Base-by-base conservation (phyloP, 768 basidiomycete species). In the Collybiopsis luxurians region DNA sequence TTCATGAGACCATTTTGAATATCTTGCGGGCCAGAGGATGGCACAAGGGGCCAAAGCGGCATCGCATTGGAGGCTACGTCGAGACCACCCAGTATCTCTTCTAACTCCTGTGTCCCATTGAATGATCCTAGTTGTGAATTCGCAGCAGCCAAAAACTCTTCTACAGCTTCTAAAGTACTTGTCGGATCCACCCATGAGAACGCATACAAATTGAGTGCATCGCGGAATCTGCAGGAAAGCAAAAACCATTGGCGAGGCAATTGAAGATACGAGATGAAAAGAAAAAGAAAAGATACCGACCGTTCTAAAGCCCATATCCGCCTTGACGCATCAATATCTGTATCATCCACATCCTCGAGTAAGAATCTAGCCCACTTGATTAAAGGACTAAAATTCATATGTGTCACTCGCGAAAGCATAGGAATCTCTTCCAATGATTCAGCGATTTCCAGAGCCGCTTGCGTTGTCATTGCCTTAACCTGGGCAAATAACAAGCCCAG, bases 301-400 rank as follows among this genome's bases (percentile, higher is more conserved):
- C 51, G 51, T 30, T 42, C 51, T 40, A 53, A 40, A 40, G 51
- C 40, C 51, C 40, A 42, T n/a, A 40, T 24, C 7, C 51, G 51
- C 40, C 27, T 24, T 3, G 27, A 11, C 23, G 15, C 15, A n/a
- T 15, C 40, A 13, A 53, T 26, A 17, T 54, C 53, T 9, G 3
- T 12, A 24, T 12, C 36, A 36, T 23, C 50, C 24, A 26, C 40
- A 21, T 43, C 53, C 13, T 44, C 40, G 19, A 54, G 28, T 19
- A 54, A 42, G 11, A 54, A 54, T 24, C 7, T 44, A 9, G 40
- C 19, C 53, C 53, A 54, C 27, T 31, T 44, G 4, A 5, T 34
- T 27, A 54, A 38, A 11, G 39, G 13, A 13, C 27, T 17, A 42
- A 19, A 54, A 19, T 42, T 42, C 27, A 44, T 28, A 31, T 54